Conservation (phyloP, 73 alveolate species). For the Paraurostyla sp. region DNA sequence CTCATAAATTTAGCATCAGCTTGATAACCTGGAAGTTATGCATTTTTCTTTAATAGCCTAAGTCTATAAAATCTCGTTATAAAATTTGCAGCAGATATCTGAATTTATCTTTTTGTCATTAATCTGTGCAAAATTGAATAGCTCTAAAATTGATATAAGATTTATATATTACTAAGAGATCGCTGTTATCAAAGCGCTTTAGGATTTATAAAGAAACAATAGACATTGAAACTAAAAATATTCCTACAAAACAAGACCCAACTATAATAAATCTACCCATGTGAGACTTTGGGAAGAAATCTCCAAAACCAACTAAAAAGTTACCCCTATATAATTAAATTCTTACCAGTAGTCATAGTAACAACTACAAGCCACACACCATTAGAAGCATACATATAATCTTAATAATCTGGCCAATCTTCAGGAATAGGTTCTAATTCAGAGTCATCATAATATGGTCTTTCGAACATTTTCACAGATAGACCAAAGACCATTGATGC, state of each 20-base stretch:
- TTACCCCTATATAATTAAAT: slow-evolving; percentile 27
- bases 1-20: background rate
- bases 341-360: slow-evolving; percentile 65
- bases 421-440: slow-evolving; percentile 7
- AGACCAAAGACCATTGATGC: slow-evolving; percentile 48
- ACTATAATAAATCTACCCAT: slow-evolving; percentile 94
- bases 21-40: slow-evolving; percentile 1
- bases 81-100: slow-evolving; percentile 7
- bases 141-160: background rate
- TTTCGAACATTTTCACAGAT: slow-evolving; percentile 60
- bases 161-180: background rate
- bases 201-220: slow-evolving; percentile 87
- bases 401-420: slow-evolving; percentile 44
- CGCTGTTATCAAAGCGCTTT: slow-evolving; percentile 38
- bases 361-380: slow-evolving; percentile 73
- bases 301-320: slow-evolving; percentile 97
- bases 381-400: slow-evolving; percentile 32
- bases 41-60: background rate
- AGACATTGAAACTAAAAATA: slow-evolving; percentile 91
- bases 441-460: slow-evolving; percentile 64
- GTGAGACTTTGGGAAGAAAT: slow-evolving; percentile 95
- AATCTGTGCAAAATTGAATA: background rate
- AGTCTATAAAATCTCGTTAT: slow-evolving; percentile 6
- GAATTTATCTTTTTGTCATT: background rate
- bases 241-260: slow-evolving; percentile 95